Evolutionary conservation across 768 basidiomycete genomes (phyloP).

Genomic region (Tylopilus subfusipes): DNA sequence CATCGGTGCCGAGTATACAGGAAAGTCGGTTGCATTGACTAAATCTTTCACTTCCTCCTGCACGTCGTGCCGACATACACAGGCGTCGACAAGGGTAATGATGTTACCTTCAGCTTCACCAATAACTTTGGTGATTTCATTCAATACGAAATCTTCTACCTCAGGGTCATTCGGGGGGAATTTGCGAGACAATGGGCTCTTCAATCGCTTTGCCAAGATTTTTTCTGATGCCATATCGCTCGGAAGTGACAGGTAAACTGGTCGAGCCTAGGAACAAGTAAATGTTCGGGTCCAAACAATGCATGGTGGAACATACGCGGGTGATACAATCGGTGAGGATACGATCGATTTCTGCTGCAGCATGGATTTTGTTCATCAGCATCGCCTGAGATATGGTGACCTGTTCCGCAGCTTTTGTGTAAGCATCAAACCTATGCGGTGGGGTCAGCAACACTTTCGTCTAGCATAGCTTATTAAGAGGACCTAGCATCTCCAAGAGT

Average conservation of each 20-base stretch:
- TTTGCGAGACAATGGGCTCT: slow-evolving; percentile 50
- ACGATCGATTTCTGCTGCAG: slow-evolving; percentile 73
- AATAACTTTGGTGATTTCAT: slow-evolving; percentile 65
- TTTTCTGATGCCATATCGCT: slow-evolving; percentile 73
- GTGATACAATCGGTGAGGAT: slow-evolving; percentile 68
- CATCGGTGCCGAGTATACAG: slow-evolving; percentile 76
- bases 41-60: slow-evolving; percentile 61
- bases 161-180: slow-evolving; percentile 52
- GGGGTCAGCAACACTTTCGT: not conserved
- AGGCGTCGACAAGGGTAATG: slow-evolving; percentile 78
- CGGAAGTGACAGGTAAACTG: slow-evolving; percentile 84
- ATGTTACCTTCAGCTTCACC: slow-evolving; percentile 58
- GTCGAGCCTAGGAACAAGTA: slow-evolving; percentile 54
- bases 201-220: slow-evolving; percentile 62
- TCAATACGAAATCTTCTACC: slow-evolving; percentile 66
- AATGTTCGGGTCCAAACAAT: not conserved
- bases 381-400: slow-evolving; percentile 68
- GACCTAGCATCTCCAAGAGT: slow-evolving; percentile 82
- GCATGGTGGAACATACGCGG: slow-evolving; percentile 33
- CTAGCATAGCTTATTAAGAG: slow-evolving; percentile 17
- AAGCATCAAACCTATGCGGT: slow-evolving; percentile 69
- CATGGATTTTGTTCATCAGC: slow-evolving; percentile 50
- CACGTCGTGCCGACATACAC: slow-evolving; percentile 69
- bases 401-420: slow-evolving; percentile 67
- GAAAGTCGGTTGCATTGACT: slow-evolving; percentile 59